A percentile compares a stretch with the other conserved stretches of the same genome.
Conservation (phyloP, 31 red algal genomes). For the Odonthalia washingtoniensis region DNA sequence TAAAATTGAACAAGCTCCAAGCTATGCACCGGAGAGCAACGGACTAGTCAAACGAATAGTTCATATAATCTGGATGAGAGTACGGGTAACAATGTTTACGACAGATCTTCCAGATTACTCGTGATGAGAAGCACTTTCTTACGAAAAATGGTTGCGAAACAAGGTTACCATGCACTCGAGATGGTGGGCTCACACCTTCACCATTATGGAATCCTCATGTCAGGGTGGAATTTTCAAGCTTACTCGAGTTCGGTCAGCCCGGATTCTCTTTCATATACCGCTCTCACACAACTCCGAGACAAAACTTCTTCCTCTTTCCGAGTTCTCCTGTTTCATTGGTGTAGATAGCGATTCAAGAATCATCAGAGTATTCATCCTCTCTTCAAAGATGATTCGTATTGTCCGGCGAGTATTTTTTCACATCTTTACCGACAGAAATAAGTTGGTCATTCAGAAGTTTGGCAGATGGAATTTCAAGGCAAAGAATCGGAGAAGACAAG, state of each 20-base stretch:
- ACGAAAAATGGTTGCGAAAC: not conserved
- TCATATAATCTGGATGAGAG: not conserved
- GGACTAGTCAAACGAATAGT: not conserved
- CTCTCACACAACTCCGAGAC: not conserved
- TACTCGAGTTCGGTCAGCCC: conserved; percentile 10
- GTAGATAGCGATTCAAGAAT: not conserved
- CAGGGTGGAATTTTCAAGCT: not conserved
- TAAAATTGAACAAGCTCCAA: not conserved
- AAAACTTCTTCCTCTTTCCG: not conserved
- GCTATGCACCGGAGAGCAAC: not conserved
- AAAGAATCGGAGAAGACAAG: not conserved
- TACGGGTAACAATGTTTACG: not conserved
- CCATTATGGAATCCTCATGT: not conserved
- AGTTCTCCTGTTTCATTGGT: conserved; percentile 5
- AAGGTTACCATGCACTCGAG: conserved; percentile 15
- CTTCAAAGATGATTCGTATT: not conserved
- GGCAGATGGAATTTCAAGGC: not conserved
- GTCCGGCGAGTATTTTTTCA: not conserved
- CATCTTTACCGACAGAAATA: not conserved
- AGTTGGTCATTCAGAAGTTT: not conserved
- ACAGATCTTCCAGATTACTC: not conserved
- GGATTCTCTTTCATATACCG: conserved; percentile 6
- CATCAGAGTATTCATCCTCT: not conserved
- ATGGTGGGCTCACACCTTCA: not conserved
- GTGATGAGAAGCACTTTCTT: not conserved